phyloP scores from a whole-genome alignment of 225 moss, liverwort and hornwort species.

The Sphagnum tenellum region DNA sequence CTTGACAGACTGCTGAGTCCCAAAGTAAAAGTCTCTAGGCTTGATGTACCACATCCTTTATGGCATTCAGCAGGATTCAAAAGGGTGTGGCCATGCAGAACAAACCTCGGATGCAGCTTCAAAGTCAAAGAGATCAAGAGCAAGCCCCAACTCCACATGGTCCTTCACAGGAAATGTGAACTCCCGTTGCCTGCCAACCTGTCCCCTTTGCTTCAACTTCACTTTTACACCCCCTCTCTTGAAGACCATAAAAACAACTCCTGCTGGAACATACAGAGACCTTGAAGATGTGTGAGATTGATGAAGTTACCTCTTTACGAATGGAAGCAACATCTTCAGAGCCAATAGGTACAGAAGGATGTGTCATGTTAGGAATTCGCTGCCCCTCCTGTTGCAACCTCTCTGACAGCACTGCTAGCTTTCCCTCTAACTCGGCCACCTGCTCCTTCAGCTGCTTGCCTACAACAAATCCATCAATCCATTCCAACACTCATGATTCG shows the following conservation, averaged over 20 bases:
- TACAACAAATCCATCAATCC: slow-evolving; percentile 7
- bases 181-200: slow-evolving; percentile 73
- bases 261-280: slow-evolving; percentile 8
- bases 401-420: slow-evolving; percentile 58
- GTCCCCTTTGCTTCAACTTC: slow-evolving; percentile 11
- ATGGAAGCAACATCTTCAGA: slow-evolving; percentile 66
- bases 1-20: no score
- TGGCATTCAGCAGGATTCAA: no score
- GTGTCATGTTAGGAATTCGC: slow-evolving; percentile 90
- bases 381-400: slow-evolving; percentile 87
- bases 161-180: slow-evolving; percentile 68
- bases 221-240: no score
- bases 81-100: neutral
- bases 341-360: slow-evolving; percentile 86
- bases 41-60: no score
- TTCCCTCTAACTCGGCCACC: slow-evolving; percentile 72
- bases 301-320: slow-evolving; percentile 59
- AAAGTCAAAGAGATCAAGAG: slow-evolving; percentile 89
- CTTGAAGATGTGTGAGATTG: neutral
- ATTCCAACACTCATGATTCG: no score
- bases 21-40: no score
- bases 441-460: slow-evolving; percentile 86
- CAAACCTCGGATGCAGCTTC: slow-evolving; percentile 82
- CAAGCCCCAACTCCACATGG: slow-evolving; percentile 80
- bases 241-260: no score